These are phyloP conservation scores for Penicillium chermesinum DNA, from an alignment of 495 filamentous ascomycete species.

Conservation along the genomic window DNA sequence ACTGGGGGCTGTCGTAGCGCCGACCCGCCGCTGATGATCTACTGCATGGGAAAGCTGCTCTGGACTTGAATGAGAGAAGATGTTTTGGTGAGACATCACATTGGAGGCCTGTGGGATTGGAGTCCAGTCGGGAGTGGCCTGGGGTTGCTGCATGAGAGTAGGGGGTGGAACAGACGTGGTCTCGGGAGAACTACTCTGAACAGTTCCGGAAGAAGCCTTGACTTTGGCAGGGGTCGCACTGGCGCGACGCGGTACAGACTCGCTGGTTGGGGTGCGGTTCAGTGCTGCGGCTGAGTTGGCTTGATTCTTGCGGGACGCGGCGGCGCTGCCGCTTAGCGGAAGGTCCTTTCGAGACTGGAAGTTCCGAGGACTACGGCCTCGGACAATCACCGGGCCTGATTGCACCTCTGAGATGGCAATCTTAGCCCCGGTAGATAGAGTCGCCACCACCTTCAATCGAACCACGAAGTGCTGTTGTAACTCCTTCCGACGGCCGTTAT, in stretches of 20 bases:
- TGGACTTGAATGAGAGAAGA: slow-evolving; percentile 52
- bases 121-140: slow-evolving; percentile 37
- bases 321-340: slow-evolving; percentile 64
- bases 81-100: slow-evolving; percentile 32
- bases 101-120: slow-evolving; percentile 29
- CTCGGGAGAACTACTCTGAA: slow-evolving; percentile 39
- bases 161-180: slow-evolving; percentile 34
- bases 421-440: slow-evolving; percentile 62
- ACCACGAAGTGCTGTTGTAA: slow-evolving; percentile 79
- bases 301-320: slow-evolving; percentile 56
- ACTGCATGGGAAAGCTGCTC: slow-evolving; percentile 40
- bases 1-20: slow-evolving; percentile 13
- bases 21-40: slow-evolving; percentile 28
- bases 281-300: slow-evolving; percentile 28
- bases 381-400: slow-evolving; percentile 71
- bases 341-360: slow-evolving; percentile 75
- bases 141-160: slow-evolving; percentile 30
- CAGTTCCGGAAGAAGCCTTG: slow-evolving; percentile 37
- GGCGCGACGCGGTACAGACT: slow-evolving; percentile 35
- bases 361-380: slow-evolving; percentile 73
- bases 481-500: slow-evolving; percentile 73
- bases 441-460: slow-evolving; percentile 67
- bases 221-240: slow-evolving; percentile 50
- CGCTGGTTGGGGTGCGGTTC: slow-evolving; percentile 45
- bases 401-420: slow-evolving; percentile 64